Evolutionary conservation across 169 alveolate species (phyloP).

Genomic region (Theileria parva): DNA sequence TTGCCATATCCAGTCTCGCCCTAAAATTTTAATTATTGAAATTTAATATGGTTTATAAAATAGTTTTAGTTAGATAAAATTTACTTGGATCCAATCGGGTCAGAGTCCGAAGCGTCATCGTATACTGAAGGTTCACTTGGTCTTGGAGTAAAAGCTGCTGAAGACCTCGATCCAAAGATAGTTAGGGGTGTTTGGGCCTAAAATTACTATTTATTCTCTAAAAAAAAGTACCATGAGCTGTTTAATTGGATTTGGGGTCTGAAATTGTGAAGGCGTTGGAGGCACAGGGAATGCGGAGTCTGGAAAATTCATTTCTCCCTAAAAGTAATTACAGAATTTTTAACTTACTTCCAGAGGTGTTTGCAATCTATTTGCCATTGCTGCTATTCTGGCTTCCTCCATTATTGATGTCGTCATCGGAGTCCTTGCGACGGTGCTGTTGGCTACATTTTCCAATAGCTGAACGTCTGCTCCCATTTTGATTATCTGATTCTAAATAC

Average conservation of each 20-base stretch:
- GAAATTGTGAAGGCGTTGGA: constrained; percentile 29
- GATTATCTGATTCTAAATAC: constrained; percentile 40
- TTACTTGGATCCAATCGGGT: constrained; percentile 63
- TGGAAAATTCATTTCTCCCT: constrained; percentile 58
- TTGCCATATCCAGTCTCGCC: constrained; percentile 78
- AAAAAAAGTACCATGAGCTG: constrained; percentile 22
- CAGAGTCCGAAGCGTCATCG: constrained; percentile 36
- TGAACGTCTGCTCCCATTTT: constrained; percentile 69
- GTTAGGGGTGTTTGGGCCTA: constrained; percentile 58
- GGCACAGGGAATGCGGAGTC: constrained; percentile 50
- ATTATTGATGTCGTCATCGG: constrained; percentile 62
- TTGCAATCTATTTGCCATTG: constrained; percentile 56
- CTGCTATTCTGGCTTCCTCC: constrained; percentile 72
- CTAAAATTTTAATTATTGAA: not conserved
- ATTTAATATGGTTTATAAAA: not conserved
- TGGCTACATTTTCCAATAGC: constrained; percentile 50
- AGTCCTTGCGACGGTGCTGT: constrained; percentile 61
- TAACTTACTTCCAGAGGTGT: constrained; percentile 58
- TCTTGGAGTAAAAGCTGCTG: constrained; percentile 32
- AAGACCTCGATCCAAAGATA: constrained; percentile 41
- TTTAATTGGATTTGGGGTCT: constrained; percentile 58
- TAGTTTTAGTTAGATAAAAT: not conserved
- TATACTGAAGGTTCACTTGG: constrained; percentile 46
- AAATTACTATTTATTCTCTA: not conserved
- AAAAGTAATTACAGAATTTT: not conserved